phyloP scores from a whole-genome alignment of 345 rosid genomes.

The Boechera stricta region DNA sequence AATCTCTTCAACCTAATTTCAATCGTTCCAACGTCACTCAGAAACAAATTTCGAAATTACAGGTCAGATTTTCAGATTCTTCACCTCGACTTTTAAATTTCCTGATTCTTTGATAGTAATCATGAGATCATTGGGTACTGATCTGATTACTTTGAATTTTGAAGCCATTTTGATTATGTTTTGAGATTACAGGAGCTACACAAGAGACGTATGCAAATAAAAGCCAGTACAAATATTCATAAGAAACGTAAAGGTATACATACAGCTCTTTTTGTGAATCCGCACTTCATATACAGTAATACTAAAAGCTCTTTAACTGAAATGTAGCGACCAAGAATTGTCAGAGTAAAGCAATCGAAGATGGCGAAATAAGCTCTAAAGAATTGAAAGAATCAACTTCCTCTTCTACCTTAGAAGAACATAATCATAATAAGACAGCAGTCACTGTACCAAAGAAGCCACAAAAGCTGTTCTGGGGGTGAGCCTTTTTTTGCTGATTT shows the following conservation, averaged over 20 bases:
- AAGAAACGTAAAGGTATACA: conserved; percentile 57
- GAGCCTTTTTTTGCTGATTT: neutral
- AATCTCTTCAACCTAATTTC: conserved; percentile 51
- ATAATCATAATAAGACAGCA: neutral
- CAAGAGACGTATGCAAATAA: conserved; percentile 68
- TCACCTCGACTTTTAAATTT: neutral
- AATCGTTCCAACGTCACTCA: conserved; percentile 49
- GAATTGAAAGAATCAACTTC: conserved; percentile 14
- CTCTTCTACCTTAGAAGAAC: conserved; percentile 23
- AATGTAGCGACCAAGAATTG: conserved; percentile 31
- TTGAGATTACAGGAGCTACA: conserved; percentile 63
- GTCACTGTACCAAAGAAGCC: conserved; percentile 49
- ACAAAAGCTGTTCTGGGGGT: conserved; percentile 81
- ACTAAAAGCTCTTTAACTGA: neutral
- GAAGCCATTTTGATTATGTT: neutral
- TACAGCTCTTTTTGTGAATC: neutral
- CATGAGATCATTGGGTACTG: neutral
- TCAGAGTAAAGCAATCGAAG: conserved; percentile 20
- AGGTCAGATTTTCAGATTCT: conserved; percentile 19
- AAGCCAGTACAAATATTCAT: conserved; percentile 52
- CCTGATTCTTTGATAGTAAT: neutral
- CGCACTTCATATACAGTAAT: neutral
- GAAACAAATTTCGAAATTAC: conserved; percentile 64
- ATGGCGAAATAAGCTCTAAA: conserved; percentile 20
- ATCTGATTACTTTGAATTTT: neutral